Evolutionary conservation across 2,329 filamentous ascomycete genomes (phyloP), one percentile per base, ranked within the genome.

Genomic region (Domatiomyces globalis): DNA sequence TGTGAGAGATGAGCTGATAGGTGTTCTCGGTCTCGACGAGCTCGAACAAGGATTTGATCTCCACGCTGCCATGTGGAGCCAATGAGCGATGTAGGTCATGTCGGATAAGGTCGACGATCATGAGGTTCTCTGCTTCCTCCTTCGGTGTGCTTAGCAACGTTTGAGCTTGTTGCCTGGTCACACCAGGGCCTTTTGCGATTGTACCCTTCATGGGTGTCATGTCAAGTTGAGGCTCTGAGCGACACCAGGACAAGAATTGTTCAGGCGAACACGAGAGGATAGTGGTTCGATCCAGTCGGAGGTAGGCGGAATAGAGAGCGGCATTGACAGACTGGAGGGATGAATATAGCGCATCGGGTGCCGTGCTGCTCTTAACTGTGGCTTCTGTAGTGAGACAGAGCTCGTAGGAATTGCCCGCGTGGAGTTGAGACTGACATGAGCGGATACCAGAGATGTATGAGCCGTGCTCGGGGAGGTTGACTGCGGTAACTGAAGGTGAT

Each of bases 201-300:
- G 90, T 96, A 46, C 90, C 90, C 71, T 96, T 96, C 80, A 96
- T 96, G 0, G 90, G 90, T 6, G 89, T 81, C 75, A 95, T 92
- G 55, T 71, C 68, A 2, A 72, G 59, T 4, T 63, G 66, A 0
- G 83, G 82, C 1, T 66, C 68, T 10, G 63, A 58, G 43, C 75
- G 71, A 43, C 75, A 72, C 79, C 80, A 85, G 51, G 78, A 79
- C 15, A 96, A 77, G 63, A 95, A 96, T 2, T 89, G 84, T 68
- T 96, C 90, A 0, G 90, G 90, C 3, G 87, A 94, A 61, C 83
- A 85, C 66, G 84, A 85, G 45, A 94, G 73, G 27, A 96, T 75
- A 1, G 86, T 88, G 2, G 79, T 77, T 29, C 70, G 67, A 2
- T 79, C 78, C 15, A 95, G 75, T 9, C 79, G 80, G 51, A 94